These are phyloP conservation scores for Stemphylium vesicarium DNA, from an alignment of 2,329 filamentous ascomycete genomes.

Conservation along the genomic window DNA sequence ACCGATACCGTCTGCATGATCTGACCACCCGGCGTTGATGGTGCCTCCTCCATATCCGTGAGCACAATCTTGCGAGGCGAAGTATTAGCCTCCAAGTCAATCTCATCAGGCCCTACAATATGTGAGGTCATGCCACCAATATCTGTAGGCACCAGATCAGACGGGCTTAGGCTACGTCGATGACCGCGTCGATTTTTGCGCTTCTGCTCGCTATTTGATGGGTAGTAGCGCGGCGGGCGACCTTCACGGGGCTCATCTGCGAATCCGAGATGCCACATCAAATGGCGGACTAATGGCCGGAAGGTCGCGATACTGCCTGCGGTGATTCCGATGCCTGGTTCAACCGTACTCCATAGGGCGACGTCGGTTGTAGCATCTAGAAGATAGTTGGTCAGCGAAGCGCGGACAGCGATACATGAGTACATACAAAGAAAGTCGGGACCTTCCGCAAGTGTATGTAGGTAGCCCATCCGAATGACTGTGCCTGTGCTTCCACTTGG, in stretches of 20 bases:
- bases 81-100: background rate
- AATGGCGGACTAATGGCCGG: conserved; percentile 54
- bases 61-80: background rate
- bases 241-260: conserved; percentile 21
- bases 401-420: conserved; percentile 22
- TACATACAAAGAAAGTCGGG: conserved; percentile 50
- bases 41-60: conserved; percentile 3
- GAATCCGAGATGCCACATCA: conserved; percentile 30
- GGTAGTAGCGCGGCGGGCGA: conserved; percentile 14
- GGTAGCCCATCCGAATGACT: conserved; percentile 55
- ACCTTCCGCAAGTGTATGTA: conserved; percentile 45
- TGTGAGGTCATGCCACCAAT: conserved; percentile 14
- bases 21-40: conserved; percentile 3
- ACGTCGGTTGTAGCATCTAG: conserved; percentile 50
- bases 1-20: conserved; percentile 29
- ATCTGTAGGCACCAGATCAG: conserved; percentile 25
- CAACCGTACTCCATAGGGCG: conserved; percentile 48
- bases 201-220: conserved; percentile 11
- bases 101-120: conserved; percentile 12
- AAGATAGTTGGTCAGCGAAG: background rate
- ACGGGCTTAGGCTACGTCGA: conserved; percentile 25
- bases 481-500: conserved; percentile 60
- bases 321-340: conserved; percentile 49
- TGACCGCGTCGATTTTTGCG: conserved; percentile 28
- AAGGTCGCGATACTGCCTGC: conserved; percentile 58